Conservation (phyloP, 2,329 filamentous ascomycete genomes). For the Gaeumannomyces tritici region DNA sequence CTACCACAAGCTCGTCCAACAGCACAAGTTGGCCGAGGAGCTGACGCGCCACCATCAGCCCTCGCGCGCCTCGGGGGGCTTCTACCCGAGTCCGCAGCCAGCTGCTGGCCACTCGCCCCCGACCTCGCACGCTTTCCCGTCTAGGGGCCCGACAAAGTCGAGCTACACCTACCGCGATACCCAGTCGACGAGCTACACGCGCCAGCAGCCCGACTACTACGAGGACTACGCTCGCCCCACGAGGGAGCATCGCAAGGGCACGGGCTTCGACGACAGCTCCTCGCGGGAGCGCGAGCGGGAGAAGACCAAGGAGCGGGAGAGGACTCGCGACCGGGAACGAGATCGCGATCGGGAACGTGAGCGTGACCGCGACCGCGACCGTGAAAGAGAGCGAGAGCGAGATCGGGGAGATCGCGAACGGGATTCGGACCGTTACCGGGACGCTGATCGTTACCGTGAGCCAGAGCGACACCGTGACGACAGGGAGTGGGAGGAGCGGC, state of each 20-base stretch:
- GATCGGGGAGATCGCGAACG: background rate
- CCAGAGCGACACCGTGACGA: background rate
- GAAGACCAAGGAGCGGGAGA: background rate
- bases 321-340: background rate
- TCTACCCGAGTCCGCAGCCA: background rate
- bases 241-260: background rate
- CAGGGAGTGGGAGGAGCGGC: background rate
- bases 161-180: background rate
- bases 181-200: background rate
- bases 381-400: background rate
- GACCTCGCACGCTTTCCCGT: background rate
- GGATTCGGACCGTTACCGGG: background rate
- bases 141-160: background rate
- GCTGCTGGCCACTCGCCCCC: background rate
- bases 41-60: background rate
- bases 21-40: constrained; percentile 2
- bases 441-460: background rate
- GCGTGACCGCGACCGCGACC: background rate
- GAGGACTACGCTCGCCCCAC: background rate
- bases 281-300: background rate
- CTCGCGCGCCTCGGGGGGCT: background rate
- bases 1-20: constrained; percentile 5
- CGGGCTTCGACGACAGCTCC: background rate
- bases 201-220: background rate
- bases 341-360: background rate